Conservation (phyloP, 2,329 filamentous ascomycete species). For the Lasiodiplodia hormozganensis region DNA sequence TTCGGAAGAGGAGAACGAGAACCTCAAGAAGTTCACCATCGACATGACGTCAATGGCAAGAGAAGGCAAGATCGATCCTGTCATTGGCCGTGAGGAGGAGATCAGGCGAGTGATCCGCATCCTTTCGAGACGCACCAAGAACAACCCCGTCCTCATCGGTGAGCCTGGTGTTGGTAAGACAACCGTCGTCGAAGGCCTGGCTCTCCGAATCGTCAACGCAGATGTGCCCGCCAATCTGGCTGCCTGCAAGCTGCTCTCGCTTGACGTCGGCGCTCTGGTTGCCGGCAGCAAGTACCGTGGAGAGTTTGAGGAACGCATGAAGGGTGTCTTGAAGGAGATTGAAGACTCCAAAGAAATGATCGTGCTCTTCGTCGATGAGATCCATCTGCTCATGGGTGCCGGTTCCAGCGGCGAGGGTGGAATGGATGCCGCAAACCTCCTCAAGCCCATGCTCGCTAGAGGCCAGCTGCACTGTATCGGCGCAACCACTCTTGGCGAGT, state of each 20-base stretch:
- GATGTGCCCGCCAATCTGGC: constrained; percentile 96
- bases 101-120: constrained; percentile 92
- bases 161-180: constrained; percentile 99
- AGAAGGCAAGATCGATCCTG: constrained; percentile 97
- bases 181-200: constrained; percentile 94
- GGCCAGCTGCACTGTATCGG: constrained; percentile 98
- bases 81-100: constrained; percentile 96
- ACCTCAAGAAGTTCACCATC: constrained; percentile 96
- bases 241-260: constrained; percentile 89
- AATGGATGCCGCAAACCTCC: constrained; percentile 97
- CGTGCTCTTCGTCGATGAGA: constrained; percentile 97
- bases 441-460: constrained; percentile 97
- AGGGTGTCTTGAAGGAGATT: constrained; percentile 97
- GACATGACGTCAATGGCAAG: constrained; percentile 97
- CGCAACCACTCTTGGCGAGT: constrained; percentile 92
- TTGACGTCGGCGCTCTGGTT: constrained; percentile 93
- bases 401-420: constrained; percentile 93
- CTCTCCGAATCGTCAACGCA: constrained; percentile 92
- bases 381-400: constrained; percentile 97
- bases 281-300: constrained; percentile 98
- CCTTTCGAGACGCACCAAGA: constrained; percentile 91
- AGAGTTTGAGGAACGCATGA: constrained; percentile 99
- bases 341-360: constrained; percentile 95
- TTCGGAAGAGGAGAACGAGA: constrained; percentile 90
- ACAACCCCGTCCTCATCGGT: constrained; percentile 97